Evolutionary conservation across 148 eudicot genomes (phyloP).

Genomic region (Fagopyrum esculentum): DNA sequence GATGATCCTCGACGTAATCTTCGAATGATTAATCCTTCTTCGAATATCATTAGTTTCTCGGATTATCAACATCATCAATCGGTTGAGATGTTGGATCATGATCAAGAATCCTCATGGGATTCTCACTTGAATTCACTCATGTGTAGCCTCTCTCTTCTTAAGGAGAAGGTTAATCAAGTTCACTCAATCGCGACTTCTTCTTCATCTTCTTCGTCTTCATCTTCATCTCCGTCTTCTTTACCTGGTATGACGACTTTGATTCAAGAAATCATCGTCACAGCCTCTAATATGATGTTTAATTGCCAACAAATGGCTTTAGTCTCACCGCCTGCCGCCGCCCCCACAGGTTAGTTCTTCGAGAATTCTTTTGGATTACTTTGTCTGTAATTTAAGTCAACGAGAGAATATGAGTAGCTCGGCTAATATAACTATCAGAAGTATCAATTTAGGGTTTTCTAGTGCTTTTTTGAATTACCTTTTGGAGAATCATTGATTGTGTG

Average conservation of each 20-base stretch:
- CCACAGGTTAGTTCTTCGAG: background rate
- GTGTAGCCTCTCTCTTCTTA: constrained; percentile 39
- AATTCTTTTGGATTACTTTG: background rate
- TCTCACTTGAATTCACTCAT: constrained; percentile 32
- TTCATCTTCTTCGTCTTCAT: constrained; percentile 25
- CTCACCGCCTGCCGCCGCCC: background rate
- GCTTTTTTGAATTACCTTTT: too few species aligned
- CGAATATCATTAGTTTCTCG: background rate
- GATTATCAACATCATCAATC: background rate
- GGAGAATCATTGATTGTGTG: too few species aligned
- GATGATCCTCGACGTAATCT: background rate
- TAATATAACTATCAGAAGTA: too few species aligned
- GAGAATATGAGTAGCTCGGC: too few species aligned
- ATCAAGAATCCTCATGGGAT: background rate
- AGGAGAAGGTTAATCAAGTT: constrained; percentile 47
- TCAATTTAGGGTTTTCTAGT: too few species aligned
- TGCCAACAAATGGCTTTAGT: constrained; percentile 53
- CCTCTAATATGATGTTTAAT: constrained; percentile 69
- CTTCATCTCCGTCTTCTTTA: constrained; percentile 26
- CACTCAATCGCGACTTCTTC: constrained; percentile 29
- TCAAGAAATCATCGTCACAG: constrained; percentile 58
- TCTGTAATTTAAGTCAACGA: background rate
- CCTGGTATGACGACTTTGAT: constrained; percentile 44
- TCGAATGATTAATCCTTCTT: background rate
- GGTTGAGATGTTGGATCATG: constrained; percentile 2